These are phyloP conservation scores for Citrullus amarus DNA, from an alignment of 306 rosid genomes.

Conservation along the genomic window DNA sequence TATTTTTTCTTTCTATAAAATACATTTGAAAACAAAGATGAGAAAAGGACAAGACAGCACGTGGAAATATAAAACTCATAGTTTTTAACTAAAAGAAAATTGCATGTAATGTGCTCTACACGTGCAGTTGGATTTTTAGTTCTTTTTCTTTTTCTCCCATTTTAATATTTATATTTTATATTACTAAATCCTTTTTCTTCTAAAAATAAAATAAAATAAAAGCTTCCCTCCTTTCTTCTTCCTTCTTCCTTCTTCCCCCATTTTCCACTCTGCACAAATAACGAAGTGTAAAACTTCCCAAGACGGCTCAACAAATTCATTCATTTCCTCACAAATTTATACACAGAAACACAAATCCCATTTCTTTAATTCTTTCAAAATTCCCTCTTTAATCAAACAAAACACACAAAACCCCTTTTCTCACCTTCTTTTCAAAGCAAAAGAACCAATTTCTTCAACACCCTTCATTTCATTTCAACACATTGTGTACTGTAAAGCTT, in stretches of 20 bases:
- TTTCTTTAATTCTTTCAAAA: background rate
- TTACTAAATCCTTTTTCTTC: too few species aligned
- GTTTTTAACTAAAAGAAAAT: slow-evolving; percentile 10
- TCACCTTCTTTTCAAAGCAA: background rate
- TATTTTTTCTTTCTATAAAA: too few species aligned
- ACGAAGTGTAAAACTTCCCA: background rate
- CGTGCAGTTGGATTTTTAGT: slow-evolving; percentile 32
- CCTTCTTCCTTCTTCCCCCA: background rate
- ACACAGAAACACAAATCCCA: background rate
- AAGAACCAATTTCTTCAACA: slow-evolving; percentile 6
- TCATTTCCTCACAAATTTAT: background rate
- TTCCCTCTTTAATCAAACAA: background rate
- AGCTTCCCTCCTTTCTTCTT: slow-evolving; percentile 17
- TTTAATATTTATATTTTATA: background rate
- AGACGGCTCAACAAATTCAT: background rate
- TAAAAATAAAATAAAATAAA: slow-evolving; percentile 8
- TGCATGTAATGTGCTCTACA: slow-evolving; percentile 52
- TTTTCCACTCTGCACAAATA: slow-evolving; percentile 3
- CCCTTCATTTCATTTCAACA: slow-evolving; percentile 14
- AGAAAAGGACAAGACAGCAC: slow-evolving; percentile 26
- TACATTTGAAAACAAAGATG: background rate
- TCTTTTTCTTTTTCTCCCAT: slow-evolving; percentile 16
- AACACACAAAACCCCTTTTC: background rate
- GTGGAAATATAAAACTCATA: slow-evolving; percentile 17
- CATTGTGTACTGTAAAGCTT: slow-evolving; percentile 29